Evolutionary conservation across 179 eudicot species (phyloP).

Genomic region (Spergularia azorica): DNA sequence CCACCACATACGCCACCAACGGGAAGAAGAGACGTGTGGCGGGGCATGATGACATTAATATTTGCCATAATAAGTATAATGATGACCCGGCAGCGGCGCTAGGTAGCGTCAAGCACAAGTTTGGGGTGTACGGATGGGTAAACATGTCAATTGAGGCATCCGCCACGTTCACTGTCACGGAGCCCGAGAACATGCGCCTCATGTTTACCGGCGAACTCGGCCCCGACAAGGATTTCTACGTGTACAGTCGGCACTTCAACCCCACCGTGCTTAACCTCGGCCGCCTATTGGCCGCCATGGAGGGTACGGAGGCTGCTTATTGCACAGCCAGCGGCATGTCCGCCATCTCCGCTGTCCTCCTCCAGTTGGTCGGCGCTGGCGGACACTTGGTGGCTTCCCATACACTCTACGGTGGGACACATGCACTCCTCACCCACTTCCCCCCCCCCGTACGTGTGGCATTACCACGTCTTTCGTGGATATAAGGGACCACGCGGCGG

Average conservation of each 20-base stretch:
- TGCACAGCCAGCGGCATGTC: constrained; percentile 98
- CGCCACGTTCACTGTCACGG: constrained; percentile 98
- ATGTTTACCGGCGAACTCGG: constrained; percentile 86
- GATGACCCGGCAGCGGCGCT: constrained; percentile 74
- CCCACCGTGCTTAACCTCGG: constrained; percentile 86
- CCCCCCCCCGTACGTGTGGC: constrained; percentile 68
- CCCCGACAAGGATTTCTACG: constrained; percentile 78
- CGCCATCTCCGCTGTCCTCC: constrained; percentile 72
- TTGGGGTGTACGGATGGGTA: constrained; percentile 97
- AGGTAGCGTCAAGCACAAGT: constrained; percentile 75
- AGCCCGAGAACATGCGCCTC: constrained; percentile 83
- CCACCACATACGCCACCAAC: background rate
- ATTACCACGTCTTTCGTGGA: constrained; percentile 86
- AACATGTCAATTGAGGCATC: constrained; percentile 99
- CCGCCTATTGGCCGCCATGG: constrained; percentile 90
- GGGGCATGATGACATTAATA: constrained; percentile 28
- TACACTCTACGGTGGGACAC: constrained; percentile 85
- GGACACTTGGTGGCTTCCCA: constrained; percentile 82
- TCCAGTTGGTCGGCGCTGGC: constrained; percentile 77
- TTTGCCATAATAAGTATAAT: background rate
- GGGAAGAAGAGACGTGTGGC: constrained; percentile 24
- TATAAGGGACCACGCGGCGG: constrained; percentile 44
- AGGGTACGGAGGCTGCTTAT: constrained; percentile 95
- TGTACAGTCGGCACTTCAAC: constrained; percentile 96
- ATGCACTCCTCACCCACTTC: constrained; percentile 78